phyloP scores from a whole-genome alignment of 192 early-diverging fungal genomes.

The Geosiphon pyriformis region DNA sequence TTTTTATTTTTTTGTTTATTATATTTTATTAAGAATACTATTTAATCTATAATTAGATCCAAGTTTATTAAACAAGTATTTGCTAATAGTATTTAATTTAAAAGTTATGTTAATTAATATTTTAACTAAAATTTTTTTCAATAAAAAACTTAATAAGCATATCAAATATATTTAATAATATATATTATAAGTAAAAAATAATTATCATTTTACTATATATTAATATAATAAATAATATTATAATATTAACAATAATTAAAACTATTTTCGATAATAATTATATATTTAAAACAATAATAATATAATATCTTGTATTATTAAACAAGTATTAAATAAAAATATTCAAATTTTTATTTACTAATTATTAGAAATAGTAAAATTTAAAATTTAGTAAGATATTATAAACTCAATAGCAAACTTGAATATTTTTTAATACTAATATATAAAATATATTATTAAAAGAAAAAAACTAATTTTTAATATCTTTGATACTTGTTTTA shows the following conservation, averaged over 20 bases:
- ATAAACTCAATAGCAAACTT: slow-evolving; percentile 7
- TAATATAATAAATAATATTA: not conserved
- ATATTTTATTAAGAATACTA: not conserved
- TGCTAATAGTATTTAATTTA: slow-evolving; percentile 14
- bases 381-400: not conserved
- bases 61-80: slow-evolving; percentile 5
- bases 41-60: slow-evolving; percentile 1
- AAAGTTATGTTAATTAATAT: slow-evolving; percentile 9
- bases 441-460: not conserved
- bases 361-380: slow-evolving; percentile 8
- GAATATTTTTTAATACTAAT: not conserved
- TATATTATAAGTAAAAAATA: not conserved
- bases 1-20: not conserved
- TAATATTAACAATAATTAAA: not conserved
- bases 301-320: not conserved
- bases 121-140: not conserved
- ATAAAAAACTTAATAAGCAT: not conserved
- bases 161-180: slow-evolving; percentile 1
- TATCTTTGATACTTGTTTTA: no score
- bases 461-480: slow-evolving; percentile 14
- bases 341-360: not conserved
- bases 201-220: not conserved
- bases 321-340: not conserved
- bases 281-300: no score
- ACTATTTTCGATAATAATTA: no score